phyloP scores from a whole-genome alignment of 2,329 filamentous ascomycete genomes.

The Epichloe baconii region DNA sequence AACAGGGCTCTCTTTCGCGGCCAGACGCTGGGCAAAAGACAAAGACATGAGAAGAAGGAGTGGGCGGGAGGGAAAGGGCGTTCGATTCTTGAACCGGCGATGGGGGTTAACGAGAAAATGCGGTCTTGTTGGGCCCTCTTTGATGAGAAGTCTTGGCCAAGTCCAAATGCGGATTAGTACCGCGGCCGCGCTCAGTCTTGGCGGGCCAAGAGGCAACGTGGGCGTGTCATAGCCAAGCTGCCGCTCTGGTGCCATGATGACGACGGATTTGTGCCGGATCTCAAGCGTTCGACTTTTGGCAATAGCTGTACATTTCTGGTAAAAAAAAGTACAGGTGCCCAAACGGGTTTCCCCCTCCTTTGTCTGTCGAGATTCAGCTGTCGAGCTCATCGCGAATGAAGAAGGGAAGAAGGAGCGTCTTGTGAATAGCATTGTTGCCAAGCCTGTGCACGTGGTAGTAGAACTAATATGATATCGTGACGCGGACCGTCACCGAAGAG shows the following conservation, averaged over 20 bases:
- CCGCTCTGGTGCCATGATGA: background rate
- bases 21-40: background rate
- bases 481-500: too few relatives aligned
- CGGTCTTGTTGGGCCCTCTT: background rate
- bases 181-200: background rate
- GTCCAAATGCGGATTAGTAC: conserved; percentile 3
- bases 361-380: too few relatives aligned
- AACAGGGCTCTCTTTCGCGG: background rate
- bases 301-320: too few relatives aligned
- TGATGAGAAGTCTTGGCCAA: conserved; percentile 3
- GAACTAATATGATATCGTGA: too few relatives aligned
- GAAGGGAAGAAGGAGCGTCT: too few relatives aligned
- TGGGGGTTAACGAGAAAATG: conserved; percentile 1
- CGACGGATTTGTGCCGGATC: too few relatives aligned
- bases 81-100: background rate
- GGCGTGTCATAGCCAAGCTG: background rate
- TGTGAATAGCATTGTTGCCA: too few relatives aligned
- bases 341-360: too few relatives aligned
- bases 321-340: too few relatives aligned
- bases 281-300: too few relatives aligned
- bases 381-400: too few relatives aligned
- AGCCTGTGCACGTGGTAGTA: too few relatives aligned
- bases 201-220: background rate
- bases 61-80: background rate
- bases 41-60: background rate